These are phyloP conservation scores for Verticillium tricorpus DNA, from an alignment of 2,329 filamentous ascomycete species.

Conservation along the genomic window DNA sequence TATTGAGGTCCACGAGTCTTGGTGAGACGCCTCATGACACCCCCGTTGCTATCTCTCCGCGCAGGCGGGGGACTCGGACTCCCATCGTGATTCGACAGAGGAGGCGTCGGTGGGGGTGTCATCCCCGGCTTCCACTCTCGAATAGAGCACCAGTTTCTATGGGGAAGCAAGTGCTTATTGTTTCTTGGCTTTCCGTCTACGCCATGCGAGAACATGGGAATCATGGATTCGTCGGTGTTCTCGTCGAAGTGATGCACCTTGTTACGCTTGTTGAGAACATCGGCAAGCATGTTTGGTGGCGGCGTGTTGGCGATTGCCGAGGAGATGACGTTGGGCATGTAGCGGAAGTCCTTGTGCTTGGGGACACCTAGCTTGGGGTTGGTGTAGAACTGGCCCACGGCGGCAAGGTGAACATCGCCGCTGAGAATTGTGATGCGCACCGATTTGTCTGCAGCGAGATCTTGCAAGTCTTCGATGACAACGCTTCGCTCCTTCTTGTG, in stretches of 20 bases:
- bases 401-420: slow-evolving; percentile 90
- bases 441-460: slow-evolving; percentile 88
- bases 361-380: slow-evolving; percentile 74
- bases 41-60: slow-evolving; percentile 21
- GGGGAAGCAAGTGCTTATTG: slow-evolving; percentile 83
- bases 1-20: slow-evolving; percentile 30
- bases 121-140: slow-evolving; percentile 73
- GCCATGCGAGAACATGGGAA: slow-evolving; percentile 84
- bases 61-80: slow-evolving; percentile 32
- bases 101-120: slow-evolving; percentile 69
- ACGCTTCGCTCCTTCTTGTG: slow-evolving; percentile 88
- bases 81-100: slow-evolving; percentile 40
- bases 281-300: slow-evolving; percentile 80
- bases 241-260: slow-evolving; percentile 69
- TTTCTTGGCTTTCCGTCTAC: slow-evolving; percentile 87
- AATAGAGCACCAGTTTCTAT: slow-evolving; percentile 95
- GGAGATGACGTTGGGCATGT: slow-evolving; percentile 94
- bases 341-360: slow-evolving; percentile 89
- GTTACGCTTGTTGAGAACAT: slow-evolving; percentile 90
- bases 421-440: slow-evolving; percentile 87
- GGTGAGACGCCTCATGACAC: slow-evolving; percentile 43
- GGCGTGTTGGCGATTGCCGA: slow-evolving; percentile 93
- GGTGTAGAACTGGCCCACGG: slow-evolving; percentile 91
- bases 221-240: slow-evolving; percentile 91
- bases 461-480: slow-evolving; percentile 86